phyloP scores from a whole-genome alignment of 768 basidiomycete species.

The Crassisporium funariophilum region DNA sequence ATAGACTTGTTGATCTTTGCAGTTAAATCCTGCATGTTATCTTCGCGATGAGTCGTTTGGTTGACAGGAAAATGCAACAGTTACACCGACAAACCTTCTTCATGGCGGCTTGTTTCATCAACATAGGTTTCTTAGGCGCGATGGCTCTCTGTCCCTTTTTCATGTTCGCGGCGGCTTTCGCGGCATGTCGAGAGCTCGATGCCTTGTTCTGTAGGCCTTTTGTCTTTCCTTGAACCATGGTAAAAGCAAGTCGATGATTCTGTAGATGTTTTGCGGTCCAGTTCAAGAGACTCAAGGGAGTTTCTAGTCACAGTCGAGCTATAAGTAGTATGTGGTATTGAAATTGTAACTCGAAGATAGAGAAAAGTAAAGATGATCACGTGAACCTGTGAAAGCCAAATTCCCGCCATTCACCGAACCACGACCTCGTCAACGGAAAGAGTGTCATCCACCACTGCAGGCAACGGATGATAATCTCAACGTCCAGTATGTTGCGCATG shows the following conservation, averaged over 20 bases:
- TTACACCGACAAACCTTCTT: conserved; percentile 59
- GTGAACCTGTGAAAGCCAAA: conserved; percentile 30
- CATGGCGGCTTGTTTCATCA: conserved; percentile 76
- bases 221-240: conserved; percentile 86
- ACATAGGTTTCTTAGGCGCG: conserved; percentile 77
- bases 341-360: conserved; percentile 1
- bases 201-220: conserved; percentile 71
- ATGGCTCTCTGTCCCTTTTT: conserved; percentile 82
- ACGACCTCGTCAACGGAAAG: conserved; percentile 23
- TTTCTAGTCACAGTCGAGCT: too few species aligned
- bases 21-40: conserved; percentile 70
- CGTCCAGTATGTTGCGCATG: conserved; percentile 50
- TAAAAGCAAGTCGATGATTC: not conserved
- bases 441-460: conserved; percentile 21
- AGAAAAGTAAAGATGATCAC: conserved; percentile 23
- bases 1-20: conserved; percentile 93
- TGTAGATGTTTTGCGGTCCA: not conserved
- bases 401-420: conserved; percentile 47
- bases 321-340: not conserved
- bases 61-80: not conserved
- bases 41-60: too few species aligned
- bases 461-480: conserved; percentile 46
- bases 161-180: conserved; percentile 66
- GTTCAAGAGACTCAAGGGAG: too few species aligned
- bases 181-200: conserved; percentile 55